These are phyloP conservation scores for Phytophthora gonapodyides DNA, from an alignment of 352 stramenopile species.

Conservation along the genomic window DNA sequence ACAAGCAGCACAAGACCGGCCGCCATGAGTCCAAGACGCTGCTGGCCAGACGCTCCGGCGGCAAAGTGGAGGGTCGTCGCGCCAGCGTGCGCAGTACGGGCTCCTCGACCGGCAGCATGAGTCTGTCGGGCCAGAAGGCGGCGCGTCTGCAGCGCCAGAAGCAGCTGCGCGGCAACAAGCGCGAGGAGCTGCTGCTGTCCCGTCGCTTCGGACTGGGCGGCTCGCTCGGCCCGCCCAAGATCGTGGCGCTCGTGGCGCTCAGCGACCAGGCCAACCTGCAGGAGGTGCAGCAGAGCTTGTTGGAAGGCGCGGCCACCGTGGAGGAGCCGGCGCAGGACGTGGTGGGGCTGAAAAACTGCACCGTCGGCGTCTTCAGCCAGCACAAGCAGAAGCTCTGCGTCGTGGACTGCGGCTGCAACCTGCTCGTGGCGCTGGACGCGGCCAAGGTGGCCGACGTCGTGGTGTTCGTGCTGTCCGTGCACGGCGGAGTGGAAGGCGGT, in stretches of 20 bases:
- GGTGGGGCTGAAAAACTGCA: conserved; percentile 61
- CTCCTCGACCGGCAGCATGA: conserved; percentile 46
- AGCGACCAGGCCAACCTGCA: conserved; percentile 64
- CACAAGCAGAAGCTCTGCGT: conserved; percentile 92
- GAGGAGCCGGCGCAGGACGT: conserved; percentile 56
- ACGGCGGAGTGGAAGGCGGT: conserved; percentile 80
- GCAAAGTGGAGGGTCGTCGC: conserved; percentile 71
- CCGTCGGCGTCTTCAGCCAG: conserved; percentile 69
- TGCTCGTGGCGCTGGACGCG: conserved; percentile 82
- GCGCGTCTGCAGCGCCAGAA: conserved; percentile 83
- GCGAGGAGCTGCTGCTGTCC: conserved; percentile 83
- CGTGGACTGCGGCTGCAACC: conserved; percentile 81
- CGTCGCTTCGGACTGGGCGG: conserved; percentile 81
- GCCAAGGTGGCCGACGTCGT: conserved; percentile 88
- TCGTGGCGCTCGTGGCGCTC: conserved; percentile 85
- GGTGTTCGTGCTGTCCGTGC: conserved; percentile 77
- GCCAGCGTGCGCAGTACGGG: conserved; percentile 48
- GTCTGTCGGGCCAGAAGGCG: conserved; percentile 71
- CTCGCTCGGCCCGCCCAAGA: conserved; percentile 75
- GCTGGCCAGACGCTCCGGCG: conserved; percentile 65
- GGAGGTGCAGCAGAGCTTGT: conserved; percentile 66
- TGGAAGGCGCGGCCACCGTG: conserved; percentile 61
- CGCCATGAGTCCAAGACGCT: conserved; percentile 85
- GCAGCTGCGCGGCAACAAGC: conserved; percentile 84
- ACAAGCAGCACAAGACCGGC: conserved; percentile 92